Evolutionary conservation across 192 early-diverging fungal species (phyloP).

Genomic region (Diversispora eburnea): DNA sequence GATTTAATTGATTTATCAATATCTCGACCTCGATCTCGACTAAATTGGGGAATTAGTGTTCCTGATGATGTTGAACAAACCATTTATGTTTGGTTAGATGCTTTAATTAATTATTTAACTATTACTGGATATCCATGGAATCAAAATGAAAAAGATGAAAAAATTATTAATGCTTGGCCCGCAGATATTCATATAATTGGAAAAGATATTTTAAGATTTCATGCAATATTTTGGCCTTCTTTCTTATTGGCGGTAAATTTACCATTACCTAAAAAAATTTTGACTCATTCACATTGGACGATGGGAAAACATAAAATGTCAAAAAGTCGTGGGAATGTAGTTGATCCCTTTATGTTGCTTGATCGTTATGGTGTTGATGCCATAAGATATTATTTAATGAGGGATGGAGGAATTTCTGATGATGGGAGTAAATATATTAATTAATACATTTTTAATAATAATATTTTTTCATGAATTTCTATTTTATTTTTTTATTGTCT

Average conservation of each 20-base stretch:
- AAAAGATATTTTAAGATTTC: conserved; percentile 95
- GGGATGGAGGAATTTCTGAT: conserved; percentile 83
- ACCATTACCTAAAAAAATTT: conserved; percentile 71
- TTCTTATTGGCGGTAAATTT: conserved; percentile 87
- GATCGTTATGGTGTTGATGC: conserved; percentile 78
- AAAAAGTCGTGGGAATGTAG: conserved; percentile 90
- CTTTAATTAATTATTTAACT: conserved; percentile 89
- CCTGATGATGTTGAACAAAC: conserved; percentile 84
- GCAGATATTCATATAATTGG: conserved; percentile 85
- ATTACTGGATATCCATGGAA: conserved; percentile 81
- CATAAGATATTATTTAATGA: conserved; percentile 85
- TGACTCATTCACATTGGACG: conserved; percentile 96
- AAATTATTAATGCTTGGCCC: conserved; percentile 50
- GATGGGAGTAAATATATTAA: conserved; percentile 61
- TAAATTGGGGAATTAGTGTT: conserved; percentile 90
- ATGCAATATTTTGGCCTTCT: conserved; percentile 97
- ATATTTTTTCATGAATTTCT: not conserved
- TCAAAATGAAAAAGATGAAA: conserved; percentile 25
- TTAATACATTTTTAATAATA: not conserved
- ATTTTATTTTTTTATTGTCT: conserved; percentile 13
- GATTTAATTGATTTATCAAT: conserved; percentile 78
- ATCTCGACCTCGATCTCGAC: conserved; percentile 72
- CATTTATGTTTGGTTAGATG: conserved; percentile 98
- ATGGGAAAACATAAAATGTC: conserved; percentile 91
- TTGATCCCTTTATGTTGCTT: conserved; percentile 74